phyloP scores from a whole-genome alignment of 1,284 basidiomycete genomes.

The Vanrija pseudolonga region DNA sequence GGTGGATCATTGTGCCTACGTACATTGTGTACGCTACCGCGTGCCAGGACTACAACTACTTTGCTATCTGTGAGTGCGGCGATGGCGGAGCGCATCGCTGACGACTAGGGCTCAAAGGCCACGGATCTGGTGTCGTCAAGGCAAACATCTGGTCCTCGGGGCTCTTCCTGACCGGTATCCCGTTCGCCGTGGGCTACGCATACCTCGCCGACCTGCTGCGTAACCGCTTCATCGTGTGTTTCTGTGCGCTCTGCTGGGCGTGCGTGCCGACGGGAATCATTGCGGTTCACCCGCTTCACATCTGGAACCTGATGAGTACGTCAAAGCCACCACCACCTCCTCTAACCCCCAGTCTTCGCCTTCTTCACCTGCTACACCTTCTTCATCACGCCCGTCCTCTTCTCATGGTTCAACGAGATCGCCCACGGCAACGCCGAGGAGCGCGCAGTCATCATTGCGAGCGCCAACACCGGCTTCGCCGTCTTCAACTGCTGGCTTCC shows the following conservation, averaged over 20 bases:
- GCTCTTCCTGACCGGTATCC: slow-evolving; percentile 5
- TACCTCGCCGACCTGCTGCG: slow-evolving; percentile 15
- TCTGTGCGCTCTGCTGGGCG: slow-evolving; percentile 17
- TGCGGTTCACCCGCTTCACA: slow-evolving; percentile 11
- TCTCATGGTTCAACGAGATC: slow-evolving; percentile 32
- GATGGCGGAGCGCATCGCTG: neutral
- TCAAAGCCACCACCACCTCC: slow-evolving; percentile 7
- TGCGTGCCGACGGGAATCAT: slow-evolving; percentile 35
- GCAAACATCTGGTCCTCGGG: no score
- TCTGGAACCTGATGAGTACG: no score
- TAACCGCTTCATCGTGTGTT: slow-evolving; percentile 12
- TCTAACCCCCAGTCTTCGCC: slow-evolving; percentile 21
- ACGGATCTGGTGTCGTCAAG: slow-evolving; percentile 12
- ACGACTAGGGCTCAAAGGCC: no score
- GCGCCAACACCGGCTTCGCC: slow-evolving; percentile 9
- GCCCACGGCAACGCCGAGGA: slow-evolving; percentile 29
- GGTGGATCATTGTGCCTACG: slow-evolving; percentile 21
- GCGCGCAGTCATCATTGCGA: slow-evolving; percentile 35
- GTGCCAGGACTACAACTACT: slow-evolving; percentile 14
- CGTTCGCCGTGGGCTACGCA: slow-evolving; percentile 28
- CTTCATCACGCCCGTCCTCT: slow-evolving; percentile 39
- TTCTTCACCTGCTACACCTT: slow-evolving; percentile 29
- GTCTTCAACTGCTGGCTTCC: slow-evolving; percentile 16
- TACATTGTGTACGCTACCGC: neutral
- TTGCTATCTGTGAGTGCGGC: slow-evolving; percentile 14